Evolutionary conservation across 2,329 filamentous ascomycete genomes (phyloP), one percentile per base, ranked within the genome.

Genomic region (Cercospora zeae-maydis): DNA sequence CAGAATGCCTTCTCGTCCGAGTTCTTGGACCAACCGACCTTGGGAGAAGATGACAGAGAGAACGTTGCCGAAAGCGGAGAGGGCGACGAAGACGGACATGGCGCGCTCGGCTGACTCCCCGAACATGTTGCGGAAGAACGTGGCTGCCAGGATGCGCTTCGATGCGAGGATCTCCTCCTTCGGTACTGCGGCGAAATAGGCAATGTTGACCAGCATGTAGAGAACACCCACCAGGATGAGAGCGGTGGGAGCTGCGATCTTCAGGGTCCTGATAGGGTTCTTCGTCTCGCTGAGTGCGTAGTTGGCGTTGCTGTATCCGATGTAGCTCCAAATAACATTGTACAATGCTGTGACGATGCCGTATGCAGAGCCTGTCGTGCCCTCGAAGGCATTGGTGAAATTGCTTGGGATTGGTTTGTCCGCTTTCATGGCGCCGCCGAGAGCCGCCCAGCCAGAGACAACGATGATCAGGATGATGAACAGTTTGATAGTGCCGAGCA

Each of bases 271-370:
- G 63, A 74, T 70, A 3, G 80, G 80, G 34, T 73, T 71, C 14
- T 71, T 69, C 10, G 80, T 75, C 67, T 82, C 80, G 60, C 75
- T 75, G 68, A 74, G 67, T 13, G 79, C 77, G 68, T 81, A 80
- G 59, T 88, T 88, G 72, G 86, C 86, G 73, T 88, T 89, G 77
- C 81, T 84, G 79, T 87, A 88, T 24, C 87, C 87, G 67, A 88
- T 83, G 70, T 86, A 90, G 64, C 83, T 86, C 83, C 87, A 90
- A 70, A 90, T 87, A 65, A 90, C 86, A 68, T 89, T 90, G 79
- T 88, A 89, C 0, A 90, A 77, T 0, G 88, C 86, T 1, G 85
- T 89, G n/a, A 88, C 86, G 34, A 88, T 81, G 53, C 85, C 86
- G 66, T 90, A 90, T 1, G 85, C 82, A 67, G 83, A 87, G 7